Percentiles rank a stretch among this genome's conserved stretches.
phyloP scores from a whole-genome alignment of 345 rosid genomes.

The Dimocarpus longan region DNA sequence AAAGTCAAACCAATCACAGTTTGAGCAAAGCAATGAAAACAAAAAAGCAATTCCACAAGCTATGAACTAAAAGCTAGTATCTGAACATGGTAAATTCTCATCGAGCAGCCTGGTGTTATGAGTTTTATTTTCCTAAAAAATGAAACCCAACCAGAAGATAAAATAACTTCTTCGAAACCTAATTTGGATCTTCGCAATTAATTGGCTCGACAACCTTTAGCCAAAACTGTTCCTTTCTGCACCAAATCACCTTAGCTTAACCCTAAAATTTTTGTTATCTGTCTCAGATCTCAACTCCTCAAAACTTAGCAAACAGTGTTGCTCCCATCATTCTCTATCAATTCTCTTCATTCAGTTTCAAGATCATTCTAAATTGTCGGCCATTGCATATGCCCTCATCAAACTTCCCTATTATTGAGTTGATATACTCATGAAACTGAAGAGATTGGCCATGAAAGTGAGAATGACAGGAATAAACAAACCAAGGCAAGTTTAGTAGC shows the following conservation, averaged over 20 bases:
- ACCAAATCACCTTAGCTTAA: background rate
- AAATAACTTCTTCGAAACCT: too few relatives aligned
- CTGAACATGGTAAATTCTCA: background rate
- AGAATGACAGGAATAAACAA: too few relatives aligned
- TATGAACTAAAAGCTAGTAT: background rate
- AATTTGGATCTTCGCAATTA: background rate
- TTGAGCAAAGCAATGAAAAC: background rate
- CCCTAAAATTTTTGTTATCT: background rate
- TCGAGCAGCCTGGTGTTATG: too few relatives aligned
- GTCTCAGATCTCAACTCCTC: background rate
- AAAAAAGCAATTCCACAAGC: background rate
- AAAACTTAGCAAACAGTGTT: background rate
- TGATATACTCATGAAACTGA: too few relatives aligned
- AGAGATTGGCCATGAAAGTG: too few relatives aligned
- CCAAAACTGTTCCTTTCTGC: background rate
- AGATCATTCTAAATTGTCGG: background rate
- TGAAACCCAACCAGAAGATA: too few relatives aligned
- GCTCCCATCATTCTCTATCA: background rate
- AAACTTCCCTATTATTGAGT: too few relatives aligned
- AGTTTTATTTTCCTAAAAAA: too few relatives aligned
- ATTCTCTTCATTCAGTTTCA: conserved; percentile 1
- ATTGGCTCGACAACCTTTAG: background rate
- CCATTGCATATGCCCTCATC: too few relatives aligned
- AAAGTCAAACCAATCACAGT: background rate
- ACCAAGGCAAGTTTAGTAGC: too few relatives aligned